These are phyloP conservation scores for Sporisorium exsertum DNA, from an alignment of 1,284 basidiomycete genomes.

Conservation along the genomic window DNA sequence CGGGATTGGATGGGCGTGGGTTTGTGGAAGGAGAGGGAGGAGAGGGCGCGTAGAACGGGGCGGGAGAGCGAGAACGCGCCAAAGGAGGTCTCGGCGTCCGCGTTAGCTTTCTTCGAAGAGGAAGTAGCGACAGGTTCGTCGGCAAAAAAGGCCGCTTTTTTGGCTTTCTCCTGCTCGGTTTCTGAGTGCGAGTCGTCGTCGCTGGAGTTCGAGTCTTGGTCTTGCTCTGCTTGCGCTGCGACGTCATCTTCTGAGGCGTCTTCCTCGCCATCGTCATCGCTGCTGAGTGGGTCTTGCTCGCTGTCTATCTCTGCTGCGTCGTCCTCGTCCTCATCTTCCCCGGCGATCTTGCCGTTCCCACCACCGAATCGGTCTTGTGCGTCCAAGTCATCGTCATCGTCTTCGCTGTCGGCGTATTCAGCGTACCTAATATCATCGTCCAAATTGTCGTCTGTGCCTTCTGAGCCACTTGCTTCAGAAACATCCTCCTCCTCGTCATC, in stretches of 20 bases:
- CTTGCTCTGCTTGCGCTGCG: constrained; percentile 48
- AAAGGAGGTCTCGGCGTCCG: constrained; percentile 73
- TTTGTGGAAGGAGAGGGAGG: constrained; percentile 81
- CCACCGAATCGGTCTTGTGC: constrained; percentile 57
- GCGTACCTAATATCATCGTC: constrained; percentile 49
- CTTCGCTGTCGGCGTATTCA: constrained; percentile 65
- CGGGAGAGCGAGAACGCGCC: constrained; percentile 88
- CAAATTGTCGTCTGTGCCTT: constrained; percentile 22
- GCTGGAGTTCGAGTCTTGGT: constrained; percentile 31
- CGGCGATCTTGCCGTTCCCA: constrained; percentile 57
- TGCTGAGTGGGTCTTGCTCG: constrained; percentile 42
- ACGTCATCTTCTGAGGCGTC: constrained; percentile 55
- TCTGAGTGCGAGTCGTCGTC: constrained; percentile 52
- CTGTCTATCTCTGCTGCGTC: constrained; percentile 66
- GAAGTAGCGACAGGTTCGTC: constrained; percentile 32
- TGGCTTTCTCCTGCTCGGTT: constrained; percentile 58
- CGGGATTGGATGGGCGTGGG: constrained; percentile 98
- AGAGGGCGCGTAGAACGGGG: constrained; percentile 86
- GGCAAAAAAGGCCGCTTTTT: constrained; percentile 67
- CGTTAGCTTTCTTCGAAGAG: constrained; percentile 13
- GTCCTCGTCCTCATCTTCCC: constrained; percentile 59
- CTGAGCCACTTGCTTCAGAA: constrained; percentile 27
- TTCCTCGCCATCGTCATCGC: constrained; percentile 8
- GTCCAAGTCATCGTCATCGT: constrained; percentile 75
- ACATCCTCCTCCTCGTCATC: constrained; percentile 45